Conservation (phyloP, 345 rosid genomes). For the Balakata baccata region DNA sequence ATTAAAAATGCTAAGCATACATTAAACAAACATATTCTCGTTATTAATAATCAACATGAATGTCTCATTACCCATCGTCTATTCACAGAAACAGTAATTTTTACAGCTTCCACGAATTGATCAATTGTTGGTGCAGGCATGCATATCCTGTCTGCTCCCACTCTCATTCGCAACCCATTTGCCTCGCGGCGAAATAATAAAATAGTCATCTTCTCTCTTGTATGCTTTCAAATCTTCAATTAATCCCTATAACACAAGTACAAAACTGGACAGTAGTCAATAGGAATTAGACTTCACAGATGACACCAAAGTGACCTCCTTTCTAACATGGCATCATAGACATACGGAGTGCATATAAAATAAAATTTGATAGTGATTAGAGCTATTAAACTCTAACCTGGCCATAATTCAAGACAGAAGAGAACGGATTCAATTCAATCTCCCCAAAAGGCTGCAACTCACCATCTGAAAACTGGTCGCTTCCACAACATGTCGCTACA, state of each 20-base stretch:
- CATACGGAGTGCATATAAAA: not conserved
- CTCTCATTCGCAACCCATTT: constrained; percentile 24
- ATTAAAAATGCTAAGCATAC: constrained; percentile 2
- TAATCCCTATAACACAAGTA: constrained; percentile 20
- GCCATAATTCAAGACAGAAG: constrained; percentile 38
- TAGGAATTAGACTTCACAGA: too few relatives aligned
- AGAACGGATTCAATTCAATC: constrained; percentile 28
- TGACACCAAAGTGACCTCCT: too few relatives aligned
- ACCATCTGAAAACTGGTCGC: constrained; percentile 28
- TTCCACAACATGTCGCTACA: constrained; percentile 29
- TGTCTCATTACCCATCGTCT: constrained; percentile 31
- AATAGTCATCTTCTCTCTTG: constrained; percentile 30
- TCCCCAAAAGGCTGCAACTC: constrained; percentile 25
- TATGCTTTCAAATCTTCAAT: constrained; percentile 34
- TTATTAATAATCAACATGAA: constrained; percentile 4
- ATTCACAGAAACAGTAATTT: constrained; percentile 28
- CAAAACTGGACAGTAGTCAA: not conserved
- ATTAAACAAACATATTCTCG: not conserved
- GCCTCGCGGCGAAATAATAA: constrained; percentile 34
- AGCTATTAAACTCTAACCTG: constrained; percentile 21
- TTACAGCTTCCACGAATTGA: constrained; percentile 37
- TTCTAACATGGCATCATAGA: too few relatives aligned
- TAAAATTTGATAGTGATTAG: not conserved
- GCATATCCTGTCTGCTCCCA: constrained; percentile 34
- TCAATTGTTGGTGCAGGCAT: constrained; percentile 35